Evolutionary conservation across 352 stramenopile genomes (phyloP).

Genomic region (Globisporangium okanoganense): DNA sequence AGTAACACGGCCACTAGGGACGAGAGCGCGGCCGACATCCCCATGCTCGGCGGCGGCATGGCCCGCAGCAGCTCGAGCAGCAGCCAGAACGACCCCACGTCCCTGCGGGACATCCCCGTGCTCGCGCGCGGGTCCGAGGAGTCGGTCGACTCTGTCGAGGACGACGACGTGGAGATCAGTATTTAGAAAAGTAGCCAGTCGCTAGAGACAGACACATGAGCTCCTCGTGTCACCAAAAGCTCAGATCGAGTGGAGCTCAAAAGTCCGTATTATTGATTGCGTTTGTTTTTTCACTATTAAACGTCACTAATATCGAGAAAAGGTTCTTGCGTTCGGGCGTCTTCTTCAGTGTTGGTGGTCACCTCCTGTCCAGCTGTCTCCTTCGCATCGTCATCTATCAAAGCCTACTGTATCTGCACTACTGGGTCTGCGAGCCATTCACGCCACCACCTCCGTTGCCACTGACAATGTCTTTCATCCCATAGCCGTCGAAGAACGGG

Average conservation of each 20-base stretch:
- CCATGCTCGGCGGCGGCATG: constrained; percentile 7
- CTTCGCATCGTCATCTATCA: constrained; percentile 1
- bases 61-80: background rate
- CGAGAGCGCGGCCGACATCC: constrained; percentile 11
- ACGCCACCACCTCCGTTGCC: background rate
- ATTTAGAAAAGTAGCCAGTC: constrained; percentile 6
- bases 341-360: background rate
- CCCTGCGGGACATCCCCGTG: constrained; percentile 17
- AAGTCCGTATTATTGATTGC: background rate
- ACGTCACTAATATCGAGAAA: constrained; percentile 8
- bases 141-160: constrained; percentile 18
- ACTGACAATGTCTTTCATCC: constrained; percentile 44
- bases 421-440: constrained; percentile 5
- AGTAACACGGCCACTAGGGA: background rate
- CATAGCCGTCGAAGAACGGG: constrained; percentile 88
- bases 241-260: background rate
- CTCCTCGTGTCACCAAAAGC: background rate
- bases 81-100: background rate
- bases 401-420: constrained; percentile 8
- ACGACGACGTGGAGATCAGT: constrained; percentile 21
- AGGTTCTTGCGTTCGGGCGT: background rate
- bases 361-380: background rate
- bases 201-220: background rate
- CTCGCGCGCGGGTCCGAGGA: constrained; percentile 16
- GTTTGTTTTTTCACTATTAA: constrained; percentile 11